A percentile compares a stretch with the other conserved stretches of the same genome.
phyloP scores from a whole-genome alignment of 768 basidiomycete species.

The Tylopilus cervinicoccineus region DNA sequence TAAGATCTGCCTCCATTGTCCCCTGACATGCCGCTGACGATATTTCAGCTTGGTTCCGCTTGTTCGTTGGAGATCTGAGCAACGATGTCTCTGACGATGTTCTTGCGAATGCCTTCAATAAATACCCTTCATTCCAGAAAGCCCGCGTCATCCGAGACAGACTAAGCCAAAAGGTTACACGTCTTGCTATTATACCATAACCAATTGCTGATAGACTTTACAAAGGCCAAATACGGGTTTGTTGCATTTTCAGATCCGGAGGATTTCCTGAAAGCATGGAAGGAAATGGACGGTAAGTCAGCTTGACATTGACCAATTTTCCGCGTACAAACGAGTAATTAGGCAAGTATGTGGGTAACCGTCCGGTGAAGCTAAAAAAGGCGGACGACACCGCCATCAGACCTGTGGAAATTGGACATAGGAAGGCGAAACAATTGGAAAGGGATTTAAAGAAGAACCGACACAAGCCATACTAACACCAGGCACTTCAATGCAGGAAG shows the following conservation, averaged over 20 bases:
- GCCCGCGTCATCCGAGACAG: constrained; percentile 94
- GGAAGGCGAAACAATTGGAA: constrained; percentile 88
- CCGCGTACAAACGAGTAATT: constrained; percentile 12
- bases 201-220: constrained; percentile 4
- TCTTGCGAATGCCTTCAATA: constrained; percentile 87
- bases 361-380: constrained; percentile 95
- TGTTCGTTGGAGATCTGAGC: constrained; percentile 97
- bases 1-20: constrained; percentile 38
- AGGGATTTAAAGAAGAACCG: constrained; percentile 88
- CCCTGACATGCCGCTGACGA: constrained; percentile 1
- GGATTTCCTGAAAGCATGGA: constrained; percentile 98
- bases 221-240: constrained; percentile 92
- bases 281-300: constrained; percentile 93
- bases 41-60: constrained; percentile 83
- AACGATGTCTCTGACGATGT: constrained; percentile 98
- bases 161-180: constrained; percentile 82
- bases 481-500: not conserved
- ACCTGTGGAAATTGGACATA: constrained; percentile 89
- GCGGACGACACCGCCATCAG: constrained; percentile 83
- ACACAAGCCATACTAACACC: constrained; percentile 71
- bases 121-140: constrained; percentile 91
- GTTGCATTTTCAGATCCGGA: constrained; percentile 98
- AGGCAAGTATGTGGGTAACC: constrained; percentile 98
- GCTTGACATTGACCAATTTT: not conserved
- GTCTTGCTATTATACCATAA: not conserved